Evolutionary conservation across 768 basidiomycete species (phyloP).

Genomic region (Pleurotus giganteus): DNA sequence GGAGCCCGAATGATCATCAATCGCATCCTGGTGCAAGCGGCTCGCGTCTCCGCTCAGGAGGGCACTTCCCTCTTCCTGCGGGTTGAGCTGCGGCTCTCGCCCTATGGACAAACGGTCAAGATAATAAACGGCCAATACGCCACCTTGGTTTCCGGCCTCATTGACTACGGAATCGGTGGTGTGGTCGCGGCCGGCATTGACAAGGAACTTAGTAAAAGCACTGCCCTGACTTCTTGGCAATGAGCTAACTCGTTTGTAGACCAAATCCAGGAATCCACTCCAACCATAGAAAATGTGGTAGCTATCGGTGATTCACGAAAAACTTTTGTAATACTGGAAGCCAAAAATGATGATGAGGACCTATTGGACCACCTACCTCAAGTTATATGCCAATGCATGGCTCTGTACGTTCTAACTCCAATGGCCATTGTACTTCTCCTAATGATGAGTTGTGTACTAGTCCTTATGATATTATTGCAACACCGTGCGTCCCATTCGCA

Average conservation of each 20-base stretch:
- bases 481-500: neutral
- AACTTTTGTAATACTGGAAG: neutral
- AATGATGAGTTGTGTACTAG: neutral
- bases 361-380: neutral
- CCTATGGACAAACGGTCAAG: neutral
- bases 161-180: neutral
- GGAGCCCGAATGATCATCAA: too few relatives aligned
- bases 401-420: neutral
- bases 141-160: neutral
- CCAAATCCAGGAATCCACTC: neutral
- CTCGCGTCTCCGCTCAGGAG: too few relatives aligned
- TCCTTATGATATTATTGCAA: neutral
- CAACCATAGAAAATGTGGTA: neutral
- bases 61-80: neutral
- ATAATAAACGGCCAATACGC: neutral
- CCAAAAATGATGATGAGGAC: neutral
- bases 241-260: neutral
- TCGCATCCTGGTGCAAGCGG: too few relatives aligned
- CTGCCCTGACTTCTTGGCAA: neutral
- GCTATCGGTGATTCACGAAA: neutral
- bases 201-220: neutral
- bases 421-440: neutral
- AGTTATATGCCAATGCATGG: neutral
- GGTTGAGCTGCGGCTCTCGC: neutral
- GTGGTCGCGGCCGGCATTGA: neutral